Base-by-base conservation (phyloP, 768 basidiomycete species). In the Agaricus sinodeliciosus region DNA sequence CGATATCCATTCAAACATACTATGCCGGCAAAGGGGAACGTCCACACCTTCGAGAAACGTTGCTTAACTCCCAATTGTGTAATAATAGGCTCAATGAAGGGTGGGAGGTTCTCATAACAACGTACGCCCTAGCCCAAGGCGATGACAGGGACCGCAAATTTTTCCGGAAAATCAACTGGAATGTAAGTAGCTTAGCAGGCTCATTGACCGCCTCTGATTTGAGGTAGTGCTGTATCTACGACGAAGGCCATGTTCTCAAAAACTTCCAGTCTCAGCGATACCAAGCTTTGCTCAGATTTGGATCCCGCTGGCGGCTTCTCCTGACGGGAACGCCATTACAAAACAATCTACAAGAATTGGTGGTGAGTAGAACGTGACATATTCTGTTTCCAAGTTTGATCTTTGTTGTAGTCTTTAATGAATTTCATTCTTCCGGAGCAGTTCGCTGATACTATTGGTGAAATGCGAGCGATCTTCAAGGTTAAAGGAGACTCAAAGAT, bases 211-310 rank as follows among this genome's bases (percentile, higher is more conserved):
- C 27, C 35, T 43, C 41, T 59, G 53, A 58, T 48, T 19, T 25
- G 16, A 44, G 39, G 43, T 36, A 98, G 95, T 87, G 84, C 28
- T 93, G 90, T 60, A 84, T 98, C 44, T 98, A 90, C 61, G 96
- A 99, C 62, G 96, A 99, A 67, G 96, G 96, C 1, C 96, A 99
- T 64, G 84, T 94, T 48, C 74, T 99, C 57, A 99, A 99, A 73
- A 99, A 97, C 64, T 94, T 90, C 67, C 88, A 94, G 59, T 95
- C 93, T n/a, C 92, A 96, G 62, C 87, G 94, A 18, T 98, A 99
- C 66, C 85, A 89, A 63, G 81, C 90, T 9, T 70, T 99, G 12
- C 73, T 98, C 59, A 86, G 84, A 63, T 90, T 91, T 63, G 80
- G 84, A 15, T 88, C 91, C 1, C 80, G 79, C 40, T 99, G 96